Evolutionary conservation across 768 basidiomycete species (phyloP), one percentile per base, ranked within the genome.

Genomic region (Russula ochroleuca): DNA sequence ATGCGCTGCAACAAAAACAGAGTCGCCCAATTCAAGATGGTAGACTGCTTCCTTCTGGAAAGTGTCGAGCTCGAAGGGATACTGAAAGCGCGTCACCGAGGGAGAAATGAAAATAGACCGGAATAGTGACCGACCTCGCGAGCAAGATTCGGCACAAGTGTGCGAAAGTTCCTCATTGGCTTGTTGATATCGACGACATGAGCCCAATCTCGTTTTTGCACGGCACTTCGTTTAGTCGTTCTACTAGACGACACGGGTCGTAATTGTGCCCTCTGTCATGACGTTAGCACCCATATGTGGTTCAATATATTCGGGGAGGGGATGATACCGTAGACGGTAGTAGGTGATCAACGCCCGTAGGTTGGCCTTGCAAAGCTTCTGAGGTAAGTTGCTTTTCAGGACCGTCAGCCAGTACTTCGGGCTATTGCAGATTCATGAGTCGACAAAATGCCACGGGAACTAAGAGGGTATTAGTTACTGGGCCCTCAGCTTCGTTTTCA

Each of bases 21-120:
- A 96, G 68, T 99, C 92, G 10, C 95, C 97, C 80, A 91, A 85
- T 74, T 99, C 97, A 19, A 99, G 81, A 75, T 97, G 94, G 75
- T 97, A 97, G 8, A 98, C 92, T 1, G 97, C 97, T 73, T 98
- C 94, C 73, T 98, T 98, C 75, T 99, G 97, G 78, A 98, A 99
- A 0, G 88, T 95, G 74, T 99, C 97, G 35, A 99, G 81, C 72
- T 97, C 93, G 75, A 99, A 99, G n/a, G 97, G 95, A 76, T 98
- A 99, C 94, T 93, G 68, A 6, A 55, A 48, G 21, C 25, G 57
- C 58, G 10, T 45, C 47, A 62, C 48, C 33, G 5, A 25, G 21
- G 40, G 14, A 43, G n/a, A 54, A n/a, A 35, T 62, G 47, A 25
- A 40, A n/a, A 47, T 11, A 13, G 28, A 21, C 6, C 2, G 31